Evolutionary conservation across 2,329 filamentous ascomycete species (phyloP).

Genomic region (Sarocladium brachiariae): DNA sequence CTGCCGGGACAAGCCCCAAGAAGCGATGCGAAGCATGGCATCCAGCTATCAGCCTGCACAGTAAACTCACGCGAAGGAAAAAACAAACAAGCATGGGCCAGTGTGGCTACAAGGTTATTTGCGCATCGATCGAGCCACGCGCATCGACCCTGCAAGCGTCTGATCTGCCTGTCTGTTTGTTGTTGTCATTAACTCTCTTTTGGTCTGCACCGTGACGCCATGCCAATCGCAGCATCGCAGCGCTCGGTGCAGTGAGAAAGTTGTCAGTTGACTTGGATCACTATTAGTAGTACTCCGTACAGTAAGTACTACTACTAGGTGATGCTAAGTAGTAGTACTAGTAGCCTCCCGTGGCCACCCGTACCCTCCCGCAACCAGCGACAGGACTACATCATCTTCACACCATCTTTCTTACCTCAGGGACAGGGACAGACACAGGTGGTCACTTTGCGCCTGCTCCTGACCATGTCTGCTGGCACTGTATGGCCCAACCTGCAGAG

Average conservation of each 20-base stretch:
- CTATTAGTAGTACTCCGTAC: no score
- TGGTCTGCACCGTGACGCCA: constrained; percentile 1
- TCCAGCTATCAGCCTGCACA: neutral
- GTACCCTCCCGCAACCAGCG: constrained; percentile 4
- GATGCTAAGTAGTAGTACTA: no score
- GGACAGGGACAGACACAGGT: constrained; percentile 3
- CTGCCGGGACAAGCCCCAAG: constrained; percentile 1
- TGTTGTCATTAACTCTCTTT: neutral
- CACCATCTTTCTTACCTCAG: neutral
- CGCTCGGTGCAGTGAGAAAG: neutral
- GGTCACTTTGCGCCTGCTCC: neutral
- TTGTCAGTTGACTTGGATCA: neutral
- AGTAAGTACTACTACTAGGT: no score
- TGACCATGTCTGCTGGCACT: neutral
- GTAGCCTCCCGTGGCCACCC: no score
- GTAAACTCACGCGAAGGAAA: neutral
- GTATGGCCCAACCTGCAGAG: neutral
- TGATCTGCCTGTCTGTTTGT: no score
- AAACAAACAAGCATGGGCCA: neutral
- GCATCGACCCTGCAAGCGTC: neutral
- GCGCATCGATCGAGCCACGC: neutral
- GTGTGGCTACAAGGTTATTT: no score
- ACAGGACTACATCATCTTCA: neutral
- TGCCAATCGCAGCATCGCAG: neutral
- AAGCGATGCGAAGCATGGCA: neutral